phyloP scores from a whole-genome alignment of 1,139 yeast species.

The Lodderomyces theae region DNA sequence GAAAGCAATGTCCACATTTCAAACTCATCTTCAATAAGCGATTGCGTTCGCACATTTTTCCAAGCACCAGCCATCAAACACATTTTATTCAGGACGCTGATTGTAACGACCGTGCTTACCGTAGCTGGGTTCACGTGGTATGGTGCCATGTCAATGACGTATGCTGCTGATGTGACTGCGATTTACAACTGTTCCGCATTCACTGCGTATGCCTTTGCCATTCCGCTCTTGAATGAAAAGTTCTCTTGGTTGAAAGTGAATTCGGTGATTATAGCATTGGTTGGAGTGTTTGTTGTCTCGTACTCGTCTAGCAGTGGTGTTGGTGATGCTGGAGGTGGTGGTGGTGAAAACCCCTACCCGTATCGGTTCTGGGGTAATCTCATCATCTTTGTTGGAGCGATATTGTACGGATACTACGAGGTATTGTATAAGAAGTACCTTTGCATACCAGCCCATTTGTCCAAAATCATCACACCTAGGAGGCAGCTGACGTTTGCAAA shows the following conservation, averaged over 20 bases:
- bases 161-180: conserved; percentile 85
- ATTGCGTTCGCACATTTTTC: conserved; percentile 36
- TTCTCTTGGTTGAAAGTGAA: conserved; percentile 63
- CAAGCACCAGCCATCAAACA: conserved; percentile 48
- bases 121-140: conserved; percentile 87
- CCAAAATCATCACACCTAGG: conserved; percentile 44
- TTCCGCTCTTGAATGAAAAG: conserved; percentile 65
- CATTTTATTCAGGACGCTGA: conserved; percentile 40
- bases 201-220: conserved; percentile 82
- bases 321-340: background rate
- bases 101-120: conserved; percentile 59
- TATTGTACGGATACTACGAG: conserved; percentile 81
- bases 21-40: conserved; percentile 34
- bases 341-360: conserved; percentile 42
- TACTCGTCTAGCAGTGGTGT: conserved; percentile 38
- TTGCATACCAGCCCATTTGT: conserved; percentile 65
- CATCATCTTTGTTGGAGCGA: conserved; percentile 73
- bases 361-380: conserved; percentile 68
- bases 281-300: conserved; percentile 79
- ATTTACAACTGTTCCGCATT: conserved; percentile 89
- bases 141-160: conserved; percentile 75
- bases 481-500: conserved; percentile 49
- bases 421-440: conserved; percentile 73
- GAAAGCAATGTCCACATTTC: conserved; percentile 44
- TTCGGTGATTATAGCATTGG: conserved; percentile 68